phyloP scores from a whole-genome alignment of 2,329 filamentous ascomycete species.

The Microdochium trichocladiopsis region DNA sequence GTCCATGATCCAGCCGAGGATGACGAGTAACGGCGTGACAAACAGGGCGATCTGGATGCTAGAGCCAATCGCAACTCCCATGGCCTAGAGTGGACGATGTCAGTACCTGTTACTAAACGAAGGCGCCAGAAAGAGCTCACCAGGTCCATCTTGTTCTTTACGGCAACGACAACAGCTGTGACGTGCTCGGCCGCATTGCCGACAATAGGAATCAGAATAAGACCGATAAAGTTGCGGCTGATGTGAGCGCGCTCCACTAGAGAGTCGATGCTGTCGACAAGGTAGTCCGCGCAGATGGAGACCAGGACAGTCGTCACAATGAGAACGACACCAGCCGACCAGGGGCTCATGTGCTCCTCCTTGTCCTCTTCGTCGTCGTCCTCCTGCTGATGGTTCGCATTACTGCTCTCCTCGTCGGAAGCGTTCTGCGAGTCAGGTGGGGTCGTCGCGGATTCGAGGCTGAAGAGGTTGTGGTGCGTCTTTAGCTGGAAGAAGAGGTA shows the following conservation, averaged over 20 bases:
- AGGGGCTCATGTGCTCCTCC: conserved; percentile 50
- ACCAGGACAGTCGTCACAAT: conserved; percentile 64
- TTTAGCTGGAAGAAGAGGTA: conserved; percentile 74
- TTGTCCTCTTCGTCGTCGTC: conserved; percentile 35
- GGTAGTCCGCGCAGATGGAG: conserved; percentile 71
- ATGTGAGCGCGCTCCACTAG: too few species aligned
- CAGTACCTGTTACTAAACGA: not conserved
- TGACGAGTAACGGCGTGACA: too few species aligned
- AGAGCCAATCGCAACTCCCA: conserved; percentile 75
- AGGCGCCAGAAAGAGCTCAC: conserved; percentile 11
- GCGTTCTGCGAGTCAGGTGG: conserved; percentile 8
- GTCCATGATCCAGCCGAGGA: too few species aligned
- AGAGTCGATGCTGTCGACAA: too few species aligned
- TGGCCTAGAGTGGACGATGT: conserved; percentile 37
- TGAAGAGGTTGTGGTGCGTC: too few species aligned
- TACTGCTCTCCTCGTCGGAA: conserved; percentile 15
- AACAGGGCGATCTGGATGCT: too few species aligned
- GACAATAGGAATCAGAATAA: too few species aligned
- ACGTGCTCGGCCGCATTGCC: too few species aligned
- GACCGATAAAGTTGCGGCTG: too few species aligned
- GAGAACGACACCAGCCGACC: conserved; percentile 59
- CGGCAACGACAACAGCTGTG: conserved; percentile 71
- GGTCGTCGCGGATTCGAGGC: conserved; percentile 28
- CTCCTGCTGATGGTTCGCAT: conserved; percentile 3
- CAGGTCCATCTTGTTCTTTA: conserved; percentile 70